Percentiles rank a stretch among this genome's conserved stretches.
Conservation (phyloP, 495 filamentous ascomycete genomes). For the Penicillium simplicissimum region DNA sequence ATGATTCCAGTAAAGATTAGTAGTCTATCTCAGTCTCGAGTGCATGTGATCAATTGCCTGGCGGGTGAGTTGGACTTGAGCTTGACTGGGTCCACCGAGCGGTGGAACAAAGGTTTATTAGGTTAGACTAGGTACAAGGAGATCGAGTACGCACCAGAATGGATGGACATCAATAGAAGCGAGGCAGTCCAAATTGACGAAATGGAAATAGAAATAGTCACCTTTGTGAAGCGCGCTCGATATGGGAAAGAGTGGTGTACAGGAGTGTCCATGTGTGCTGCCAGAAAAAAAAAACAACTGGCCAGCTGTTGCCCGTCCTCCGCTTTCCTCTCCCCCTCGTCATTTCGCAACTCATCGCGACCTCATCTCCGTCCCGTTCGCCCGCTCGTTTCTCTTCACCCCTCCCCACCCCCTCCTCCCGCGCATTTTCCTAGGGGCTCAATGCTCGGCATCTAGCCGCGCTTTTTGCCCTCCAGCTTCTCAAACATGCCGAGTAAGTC, state of each 20-base stretch:
- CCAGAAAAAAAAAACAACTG: conserved; percentile 12
- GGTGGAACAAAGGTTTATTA: conserved; percentile 3
- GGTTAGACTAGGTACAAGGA: background rate
- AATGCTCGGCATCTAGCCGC: conserved; percentile 38
- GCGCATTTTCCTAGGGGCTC: conserved; percentile 18
- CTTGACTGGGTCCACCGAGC: background rate
- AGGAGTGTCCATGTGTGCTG: background rate
- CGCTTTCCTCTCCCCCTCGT: conserved; percentile 24
- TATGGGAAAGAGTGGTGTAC: background rate
- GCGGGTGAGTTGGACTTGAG: background rate
- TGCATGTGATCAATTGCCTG: background rate
- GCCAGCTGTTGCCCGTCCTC: conserved; percentile 13
- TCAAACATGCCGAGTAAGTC: conserved; percentile 47
- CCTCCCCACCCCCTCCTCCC: conserved; percentile 7
- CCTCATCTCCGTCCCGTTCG: conserved; percentile 11
- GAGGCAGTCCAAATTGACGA: too few species aligned
- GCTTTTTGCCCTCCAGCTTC: conserved; percentile 33
- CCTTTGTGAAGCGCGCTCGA: background rate
- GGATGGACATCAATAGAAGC: background rate
- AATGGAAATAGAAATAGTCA: background rate
- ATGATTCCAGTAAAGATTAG: background rate
- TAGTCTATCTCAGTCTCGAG: background rate
- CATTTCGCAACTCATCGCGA: conserved; percentile 21
- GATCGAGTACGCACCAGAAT: background rate
- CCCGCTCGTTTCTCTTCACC: conserved; percentile 9